Percentiles rank a stretch among this genome's conserved stretches.
phyloP scores from a whole-genome alignment of 805 yeast genomes.

The Candida sithepensis region DNA sequence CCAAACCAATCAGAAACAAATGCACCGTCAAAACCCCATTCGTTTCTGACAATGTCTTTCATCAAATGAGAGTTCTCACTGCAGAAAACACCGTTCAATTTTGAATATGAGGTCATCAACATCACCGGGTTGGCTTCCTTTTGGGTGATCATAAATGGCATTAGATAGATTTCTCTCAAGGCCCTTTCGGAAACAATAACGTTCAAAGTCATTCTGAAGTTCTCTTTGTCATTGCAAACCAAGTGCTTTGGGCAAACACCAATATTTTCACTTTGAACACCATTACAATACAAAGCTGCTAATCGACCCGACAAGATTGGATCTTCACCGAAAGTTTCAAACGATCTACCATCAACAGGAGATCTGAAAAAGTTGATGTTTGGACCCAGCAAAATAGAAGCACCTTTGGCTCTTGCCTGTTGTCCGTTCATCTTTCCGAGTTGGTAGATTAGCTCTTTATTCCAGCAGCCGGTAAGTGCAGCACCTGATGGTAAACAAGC shows the following conservation, averaged over 20 bases:
- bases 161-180: constrained; percentile 59
- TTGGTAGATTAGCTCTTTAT: constrained; percentile 34
- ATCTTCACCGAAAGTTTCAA: constrained; percentile 62
- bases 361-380: constrained; percentile 38
- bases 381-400: constrained; percentile 37
- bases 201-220: constrained; percentile 46
- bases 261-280: constrained; percentile 49
- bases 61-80: constrained; percentile 43
- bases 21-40: constrained; percentile 56
- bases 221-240: constrained; percentile 62
- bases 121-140: constrained; percentile 49
- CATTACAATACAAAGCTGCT: constrained; percentile 48
- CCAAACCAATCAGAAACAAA: constrained; percentile 68
- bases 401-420: constrained; percentile 42
- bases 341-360: constrained; percentile 53
- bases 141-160: constrained; percentile 60
- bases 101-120: constrained; percentile 62
- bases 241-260: constrained; percentile 60
- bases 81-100: constrained; percentile 57
- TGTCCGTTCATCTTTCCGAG: constrained; percentile 40
- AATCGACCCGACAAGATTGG: constrained; percentile 45
- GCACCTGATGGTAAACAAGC: constrained; percentile 48
- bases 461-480: constrained; percentile 42
- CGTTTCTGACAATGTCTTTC: constrained; percentile 45
- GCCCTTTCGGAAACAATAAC: constrained; percentile 56